Percentiles rank a stretch among this genome's conserved stretches.
Evolutionary conservation across 768 basidiomycete genomes (phyloP).

Genomic region (Ephemerocybe angulata): DNA sequence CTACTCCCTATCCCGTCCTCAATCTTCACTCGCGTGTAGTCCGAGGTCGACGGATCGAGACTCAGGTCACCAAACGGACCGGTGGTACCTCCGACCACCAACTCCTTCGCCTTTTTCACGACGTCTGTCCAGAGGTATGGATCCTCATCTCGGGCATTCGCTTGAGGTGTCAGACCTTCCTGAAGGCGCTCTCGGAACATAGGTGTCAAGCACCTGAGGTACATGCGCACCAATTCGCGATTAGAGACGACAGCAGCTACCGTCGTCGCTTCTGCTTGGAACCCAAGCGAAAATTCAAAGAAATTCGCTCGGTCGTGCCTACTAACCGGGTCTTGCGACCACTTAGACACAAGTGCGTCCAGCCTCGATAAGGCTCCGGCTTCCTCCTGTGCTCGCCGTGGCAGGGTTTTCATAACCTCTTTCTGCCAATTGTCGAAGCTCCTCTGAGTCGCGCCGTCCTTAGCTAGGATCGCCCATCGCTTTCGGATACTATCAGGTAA

Average conservation of each 20-base stretch:
- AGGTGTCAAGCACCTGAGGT: background rate
- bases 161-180: background rate
- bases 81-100: too few relatives aligned
- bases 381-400: too few relatives aligned
- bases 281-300: too few relatives aligned
- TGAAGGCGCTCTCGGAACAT: background rate
- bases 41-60: too few relatives aligned
- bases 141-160: background rate
- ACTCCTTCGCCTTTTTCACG: background rate
- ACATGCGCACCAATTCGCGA: background rate
- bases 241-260: background rate
- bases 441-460: too few relatives aligned
- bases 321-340: background rate
- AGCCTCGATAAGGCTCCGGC: background rate
- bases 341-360: background rate
- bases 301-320: background rate
- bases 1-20: too few relatives aligned
- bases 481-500: background rate
- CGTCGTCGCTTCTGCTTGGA: background rate
- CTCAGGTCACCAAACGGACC: too few relatives aligned
- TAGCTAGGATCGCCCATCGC: too few relatives aligned
- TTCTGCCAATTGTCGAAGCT: too few relatives aligned
- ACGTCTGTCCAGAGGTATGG: background rate
- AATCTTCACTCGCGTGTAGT: too few relatives aligned
- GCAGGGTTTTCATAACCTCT: too few relatives aligned